Evolutionary conservation across 495 filamentous ascomycete genomes (phyloP).

Genomic region (Mycothermus thermophilus): DNA sequence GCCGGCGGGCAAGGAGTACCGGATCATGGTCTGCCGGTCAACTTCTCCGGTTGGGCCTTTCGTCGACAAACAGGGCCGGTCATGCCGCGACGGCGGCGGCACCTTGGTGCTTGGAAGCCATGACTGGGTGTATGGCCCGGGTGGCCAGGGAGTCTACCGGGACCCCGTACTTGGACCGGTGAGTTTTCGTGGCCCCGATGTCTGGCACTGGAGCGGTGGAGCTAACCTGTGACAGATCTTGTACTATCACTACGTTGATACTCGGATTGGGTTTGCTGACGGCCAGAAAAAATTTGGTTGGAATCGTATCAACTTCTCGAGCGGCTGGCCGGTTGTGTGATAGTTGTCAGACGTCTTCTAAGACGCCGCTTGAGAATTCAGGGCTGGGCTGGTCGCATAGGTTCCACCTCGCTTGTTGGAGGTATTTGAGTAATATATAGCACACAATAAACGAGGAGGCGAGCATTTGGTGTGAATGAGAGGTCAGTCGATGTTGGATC

Average conservation of each 20-base stretch:
- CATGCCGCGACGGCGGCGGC: slow-evolving; percentile 46
- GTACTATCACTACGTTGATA: slow-evolving; percentile 61
- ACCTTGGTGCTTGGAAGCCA: slow-evolving; percentile 49
- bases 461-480: too few species aligned
- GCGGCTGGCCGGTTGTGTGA: slow-evolving; percentile 49
- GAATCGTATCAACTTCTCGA: slow-evolving; percentile 50
- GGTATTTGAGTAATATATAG: too few species aligned
- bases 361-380: too few species aligned
- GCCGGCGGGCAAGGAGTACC: slow-evolving; percentile 48
- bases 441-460: too few species aligned
- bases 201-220: background rate
- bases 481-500: too few species aligned
- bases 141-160: slow-evolving; percentile 43
- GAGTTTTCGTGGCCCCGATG: slow-evolving; percentile 11
- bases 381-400: too few species aligned
- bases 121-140: slow-evolving; percentile 53
- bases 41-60: slow-evolving; percentile 38
- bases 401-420: too few species aligned
- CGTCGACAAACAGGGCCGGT: slow-evolving; percentile 44
- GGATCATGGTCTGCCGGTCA: slow-evolving; percentile 49
- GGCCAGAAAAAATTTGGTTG: slow-evolving; percentile 53
- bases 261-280: slow-evolving; percentile 48
- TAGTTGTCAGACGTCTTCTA: too few species aligned
- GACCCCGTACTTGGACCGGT: slow-evolving; percentile 23
- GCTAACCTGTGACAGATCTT: slow-evolving; percentile 33